phyloP scores from a whole-genome alignment of 257 asterid genomes.

The Solanum chaucha region DNA sequence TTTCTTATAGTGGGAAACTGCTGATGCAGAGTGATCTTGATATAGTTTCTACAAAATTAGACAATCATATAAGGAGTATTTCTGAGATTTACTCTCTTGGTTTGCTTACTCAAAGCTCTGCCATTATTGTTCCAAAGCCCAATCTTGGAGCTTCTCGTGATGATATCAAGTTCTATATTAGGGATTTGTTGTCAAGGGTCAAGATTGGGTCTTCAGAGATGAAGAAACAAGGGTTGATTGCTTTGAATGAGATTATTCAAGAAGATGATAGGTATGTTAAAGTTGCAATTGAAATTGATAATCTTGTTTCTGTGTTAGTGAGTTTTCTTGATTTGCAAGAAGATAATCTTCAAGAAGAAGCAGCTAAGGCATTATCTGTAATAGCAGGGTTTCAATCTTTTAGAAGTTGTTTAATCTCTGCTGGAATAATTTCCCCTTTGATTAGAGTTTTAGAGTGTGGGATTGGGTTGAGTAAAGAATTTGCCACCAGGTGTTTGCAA shows the following conservation, averaged over 20 bases:
- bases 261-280: conserved; percentile 64
- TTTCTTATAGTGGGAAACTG: conserved; percentile 67
- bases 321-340: conserved; percentile 59
- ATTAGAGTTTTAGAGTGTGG: conserved; percentile 66
- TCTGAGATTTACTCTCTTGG: conserved; percentile 61
- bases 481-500: conserved; percentile 67
- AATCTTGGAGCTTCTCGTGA: conserved; percentile 55
- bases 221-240: conserved; percentile 64
- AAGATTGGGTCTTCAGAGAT: conserved; percentile 59
- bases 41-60: conserved; percentile 39
- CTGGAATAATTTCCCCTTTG: conserved; percentile 57
- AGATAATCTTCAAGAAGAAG: conserved; percentile 50
- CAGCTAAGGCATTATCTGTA: conserved; percentile 39
- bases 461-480: conserved; percentile 40
- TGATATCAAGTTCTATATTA: conserved; percentile 56
- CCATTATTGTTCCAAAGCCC: conserved; percentile 68
- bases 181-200: conserved; percentile 59
- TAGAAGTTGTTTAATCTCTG: conserved; percentile 31
- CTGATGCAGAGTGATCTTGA: conserved; percentile 93
- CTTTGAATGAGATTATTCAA: conserved; percentile 44
- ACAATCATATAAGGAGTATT: conserved; percentile 29
- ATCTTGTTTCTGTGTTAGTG: conserved; percentile 33
- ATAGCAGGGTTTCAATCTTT: conserved; percentile 34
- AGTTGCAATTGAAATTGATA: conserved; percentile 46
- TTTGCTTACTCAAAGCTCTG: conserved; percentile 51